phyloP scores from a whole-genome alignment of 2,329 filamentous ascomycete species.

The Sphaerostilbella broomeana region DNA sequence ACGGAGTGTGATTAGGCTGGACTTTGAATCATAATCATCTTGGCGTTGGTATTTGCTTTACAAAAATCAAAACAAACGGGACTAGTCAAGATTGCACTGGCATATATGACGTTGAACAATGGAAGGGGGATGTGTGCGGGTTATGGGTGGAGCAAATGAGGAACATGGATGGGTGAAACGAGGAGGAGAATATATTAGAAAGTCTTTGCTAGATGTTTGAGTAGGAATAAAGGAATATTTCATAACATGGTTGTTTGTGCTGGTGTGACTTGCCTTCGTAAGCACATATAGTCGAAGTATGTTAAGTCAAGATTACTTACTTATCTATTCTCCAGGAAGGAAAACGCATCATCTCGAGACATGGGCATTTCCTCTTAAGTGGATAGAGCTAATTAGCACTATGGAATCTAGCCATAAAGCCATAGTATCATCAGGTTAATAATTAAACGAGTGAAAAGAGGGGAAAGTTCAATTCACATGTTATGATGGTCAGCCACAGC shows the following conservation, averaged over 20 bases:
- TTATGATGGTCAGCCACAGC: too few species aligned
- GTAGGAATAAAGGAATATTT: background rate
- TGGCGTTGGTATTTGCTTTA: conserved; percentile 14
- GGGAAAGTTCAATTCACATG: background rate
- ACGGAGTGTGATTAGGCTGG: conserved; percentile 26
- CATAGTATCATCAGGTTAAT: too few species aligned
- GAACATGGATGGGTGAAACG: conserved; percentile 1
- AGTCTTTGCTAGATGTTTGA: background rate
- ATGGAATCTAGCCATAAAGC: too few species aligned
- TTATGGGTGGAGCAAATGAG: background rate
- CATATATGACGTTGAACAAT: conserved; percentile 5
- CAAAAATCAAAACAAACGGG: conserved; percentile 5
- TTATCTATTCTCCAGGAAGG: too few species aligned
- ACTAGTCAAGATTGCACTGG: conserved; percentile 11
- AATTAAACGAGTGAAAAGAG: too few species aligned
- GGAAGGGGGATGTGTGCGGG: conserved; percentile 3
- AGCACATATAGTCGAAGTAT: too few species aligned
- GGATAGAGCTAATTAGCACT: too few species aligned
- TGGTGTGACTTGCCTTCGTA: too few species aligned
- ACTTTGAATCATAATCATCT: conserved; percentile 24
- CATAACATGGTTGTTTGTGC: too few species aligned
- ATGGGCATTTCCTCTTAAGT: too few species aligned
- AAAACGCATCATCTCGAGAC: too few species aligned
- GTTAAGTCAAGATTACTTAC: too few species aligned
- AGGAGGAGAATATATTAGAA: background rate